Percentiles rank a stretch among this genome's conserved stretches.
These are phyloP conservation scores for Claviceps sp. DNA, from an alignment of 2,329 filamentous ascomycete genomes.

Conservation along the genomic window DNA sequence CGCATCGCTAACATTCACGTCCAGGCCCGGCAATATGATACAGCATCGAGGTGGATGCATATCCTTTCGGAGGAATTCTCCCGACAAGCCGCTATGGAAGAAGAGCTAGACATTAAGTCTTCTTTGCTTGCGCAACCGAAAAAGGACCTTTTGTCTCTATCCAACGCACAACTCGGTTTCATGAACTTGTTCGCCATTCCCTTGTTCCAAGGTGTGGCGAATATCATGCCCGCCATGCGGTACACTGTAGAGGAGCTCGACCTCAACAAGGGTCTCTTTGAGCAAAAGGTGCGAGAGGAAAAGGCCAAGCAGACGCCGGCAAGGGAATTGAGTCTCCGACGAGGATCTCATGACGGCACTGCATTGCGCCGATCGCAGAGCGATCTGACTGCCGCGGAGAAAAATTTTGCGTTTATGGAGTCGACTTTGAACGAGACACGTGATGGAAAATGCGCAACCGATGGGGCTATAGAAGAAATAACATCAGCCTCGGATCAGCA, in stretches of 20 bases:
- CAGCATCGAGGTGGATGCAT: constrained; percentile 79
- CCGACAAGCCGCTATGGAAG: constrained; percentile 84
- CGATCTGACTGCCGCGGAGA: constrained; percentile 17
- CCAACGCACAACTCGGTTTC: constrained; percentile 82
- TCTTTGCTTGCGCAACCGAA: constrained; percentile 76
- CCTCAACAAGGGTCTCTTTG: constrained; percentile 63
- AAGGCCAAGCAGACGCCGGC: constrained; percentile 30
- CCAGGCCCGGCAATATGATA: constrained; percentile 68
- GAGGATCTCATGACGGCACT: constrained; percentile 25
- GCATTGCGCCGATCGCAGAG: constrained; percentile 33
- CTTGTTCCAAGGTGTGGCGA: constrained; percentile 75
- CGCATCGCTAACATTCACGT: constrained; percentile 2
- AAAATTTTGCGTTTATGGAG: constrained; percentile 13
- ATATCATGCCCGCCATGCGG: constrained; percentile 71
- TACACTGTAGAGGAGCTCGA: constrained; percentile 77
- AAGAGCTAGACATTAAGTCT: constrained; percentile 73
- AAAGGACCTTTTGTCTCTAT: constrained; percentile 70
- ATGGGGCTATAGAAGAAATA: constrained; percentile 11
- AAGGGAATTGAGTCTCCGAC: constrained; percentile 24
- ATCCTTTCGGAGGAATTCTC: constrained; percentile 94
- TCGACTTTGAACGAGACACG: constrained; percentile 5
- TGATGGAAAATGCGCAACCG: constrained; percentile 9
- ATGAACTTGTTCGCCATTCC: constrained; percentile 94
- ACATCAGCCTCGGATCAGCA: constrained; percentile 8
- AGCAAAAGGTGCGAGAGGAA: constrained; percentile 51